Base-by-base conservation (phyloP, 495 filamentous ascomycete species). In the Neurospora terricola region DNA sequence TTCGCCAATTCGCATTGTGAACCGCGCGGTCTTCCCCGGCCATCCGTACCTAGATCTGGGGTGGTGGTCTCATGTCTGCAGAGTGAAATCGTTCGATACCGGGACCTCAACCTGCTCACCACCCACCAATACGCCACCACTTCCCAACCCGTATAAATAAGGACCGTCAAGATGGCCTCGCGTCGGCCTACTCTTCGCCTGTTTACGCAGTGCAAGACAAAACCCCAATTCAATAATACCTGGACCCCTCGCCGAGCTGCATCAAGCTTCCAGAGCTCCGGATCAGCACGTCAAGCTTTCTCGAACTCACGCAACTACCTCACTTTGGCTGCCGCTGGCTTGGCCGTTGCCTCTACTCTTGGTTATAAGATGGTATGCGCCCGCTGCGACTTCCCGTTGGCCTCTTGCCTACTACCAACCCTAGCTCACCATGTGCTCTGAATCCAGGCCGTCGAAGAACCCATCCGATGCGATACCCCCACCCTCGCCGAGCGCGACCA, bases 401-500 rank as follows among this genome's bases (percentile, higher is more conserved):
- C 2, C 38, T 21, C 3, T 18, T 59, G 2, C 18, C 71, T 21
- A 30, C 10, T 40, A 54, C 69, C 16, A 6, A 48, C 34, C 21
- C 69, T 70, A 10, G 11, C 30, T 48, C 36, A 42, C 16, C 42
- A 12, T 16, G 38, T 69, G 36, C 71, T 10, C 36, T 45, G 30
- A n/a, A 30, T 72, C 34, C 78, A 86, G 85, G 77, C 81, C 45
- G 71, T 74, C 71, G 77, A 81, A 73, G 80, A 83, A 40, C 80
- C 84, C 38, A 76, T 79, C 27, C 79, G 78, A 45, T 79, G 84
- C 75, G 84, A 86, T 72, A 73, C 79, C 45, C 79, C 78, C 40
- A 79, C 92, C 70, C 93, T 94, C 71, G 91, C 91, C 78, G 91
- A 93, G 75, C 87, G 88, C 69, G 93, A 94, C 81, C 83, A 81